Evolutionary conservation across 805 yeast species (phyloP).

Genomic region (Cyberlindnera suaveolens): DNA sequence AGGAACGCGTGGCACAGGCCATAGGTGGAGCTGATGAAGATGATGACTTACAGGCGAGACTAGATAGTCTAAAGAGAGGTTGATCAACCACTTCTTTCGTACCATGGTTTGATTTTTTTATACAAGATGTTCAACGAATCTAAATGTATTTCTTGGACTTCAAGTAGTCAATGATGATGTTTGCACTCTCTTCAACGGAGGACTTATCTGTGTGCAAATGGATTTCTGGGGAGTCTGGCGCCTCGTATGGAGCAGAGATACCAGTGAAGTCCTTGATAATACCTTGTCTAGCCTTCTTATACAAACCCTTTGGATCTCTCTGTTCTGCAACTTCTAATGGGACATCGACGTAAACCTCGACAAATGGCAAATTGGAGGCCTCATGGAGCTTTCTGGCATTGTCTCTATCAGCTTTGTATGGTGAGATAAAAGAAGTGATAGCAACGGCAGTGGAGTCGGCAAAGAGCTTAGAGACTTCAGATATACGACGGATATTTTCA

Average conservation of each 20-base stretch:
- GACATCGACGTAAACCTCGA: constrained; percentile 89
- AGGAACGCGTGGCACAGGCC: constrained; percentile 48
- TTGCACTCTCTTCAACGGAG: constrained; percentile 77
- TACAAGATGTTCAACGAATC: not conserved
- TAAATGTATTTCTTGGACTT: constrained; percentile 36
- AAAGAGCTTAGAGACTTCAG: constrained; percentile 90
- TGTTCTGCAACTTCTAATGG: constrained; percentile 93
- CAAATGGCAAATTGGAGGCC: constrained; percentile 68
- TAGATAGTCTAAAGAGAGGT: constrained; percentile 68
- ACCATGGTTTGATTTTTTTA: not conserved
- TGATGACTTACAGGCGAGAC: constrained; percentile 84
- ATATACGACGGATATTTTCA: constrained; percentile 91
- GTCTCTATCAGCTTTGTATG: constrained; percentile 79
- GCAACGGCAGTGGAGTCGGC: constrained; percentile 89
- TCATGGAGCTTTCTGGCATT: constrained; percentile 82
- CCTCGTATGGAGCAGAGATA: constrained; percentile 93
- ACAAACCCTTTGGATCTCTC: constrained; percentile 95
- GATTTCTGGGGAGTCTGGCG: constrained; percentile 79
- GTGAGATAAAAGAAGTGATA: constrained; percentile 88
- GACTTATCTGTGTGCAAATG: constrained; percentile 68
- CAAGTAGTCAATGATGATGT: constrained; percentile 63
- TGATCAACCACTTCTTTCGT: constrained; percentile 6
- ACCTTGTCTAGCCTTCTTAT: constrained; percentile 96
- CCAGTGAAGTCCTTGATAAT: constrained; percentile 93
- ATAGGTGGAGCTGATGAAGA: constrained; percentile 48